Conservation (phyloP, 179 eudicot genomes). For the Camellia oleifera region DNA sequence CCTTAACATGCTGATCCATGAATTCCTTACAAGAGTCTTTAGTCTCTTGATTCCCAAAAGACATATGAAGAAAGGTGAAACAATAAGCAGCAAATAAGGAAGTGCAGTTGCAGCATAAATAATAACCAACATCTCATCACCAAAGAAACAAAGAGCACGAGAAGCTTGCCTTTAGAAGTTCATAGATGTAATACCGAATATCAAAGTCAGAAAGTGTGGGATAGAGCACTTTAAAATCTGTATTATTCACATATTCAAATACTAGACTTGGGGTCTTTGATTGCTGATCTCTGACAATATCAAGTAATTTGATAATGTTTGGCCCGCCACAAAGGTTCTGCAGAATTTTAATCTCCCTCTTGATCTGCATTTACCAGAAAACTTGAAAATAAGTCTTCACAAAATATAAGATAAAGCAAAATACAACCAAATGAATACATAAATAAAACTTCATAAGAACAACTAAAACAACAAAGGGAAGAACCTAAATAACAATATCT, state of each 20-base stretch:
- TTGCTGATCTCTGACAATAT: slow-evolving; percentile 95
- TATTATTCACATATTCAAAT: slow-evolving; percentile 88
- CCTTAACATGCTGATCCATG: background rate
- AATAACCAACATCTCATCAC: background rate
- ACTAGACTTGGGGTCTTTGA: slow-evolving; percentile 96
- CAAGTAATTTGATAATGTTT: slow-evolving; percentile 87
- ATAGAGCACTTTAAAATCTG: slow-evolving; percentile 91
- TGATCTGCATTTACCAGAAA: slow-evolving; percentile 54
- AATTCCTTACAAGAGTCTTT: background rate
- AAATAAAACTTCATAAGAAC: background rate
- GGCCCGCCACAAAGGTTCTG: slow-evolving; percentile 98
- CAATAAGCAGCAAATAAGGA: background rate
- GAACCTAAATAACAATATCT: background rate
- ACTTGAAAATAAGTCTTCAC: slow-evolving; percentile 9
- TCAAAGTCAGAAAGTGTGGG: slow-evolving; percentile 91
- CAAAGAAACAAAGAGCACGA: background rate
- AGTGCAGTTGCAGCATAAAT: slow-evolving; percentile 9
- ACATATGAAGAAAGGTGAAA: background rate
- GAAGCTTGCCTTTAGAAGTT: slow-evolving; percentile 77
- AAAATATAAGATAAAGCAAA: background rate
- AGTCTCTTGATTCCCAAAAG: slow-evolving; percentile 1
- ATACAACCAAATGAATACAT: background rate
- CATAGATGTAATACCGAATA: slow-evolving; percentile 87
- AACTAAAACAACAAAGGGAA: background rate
- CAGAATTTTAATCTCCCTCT: slow-evolving; percentile 88